phyloP scores from a whole-genome alignment of 495 filamentous ascomycete genomes.

The Filosporella fistucella region DNA sequence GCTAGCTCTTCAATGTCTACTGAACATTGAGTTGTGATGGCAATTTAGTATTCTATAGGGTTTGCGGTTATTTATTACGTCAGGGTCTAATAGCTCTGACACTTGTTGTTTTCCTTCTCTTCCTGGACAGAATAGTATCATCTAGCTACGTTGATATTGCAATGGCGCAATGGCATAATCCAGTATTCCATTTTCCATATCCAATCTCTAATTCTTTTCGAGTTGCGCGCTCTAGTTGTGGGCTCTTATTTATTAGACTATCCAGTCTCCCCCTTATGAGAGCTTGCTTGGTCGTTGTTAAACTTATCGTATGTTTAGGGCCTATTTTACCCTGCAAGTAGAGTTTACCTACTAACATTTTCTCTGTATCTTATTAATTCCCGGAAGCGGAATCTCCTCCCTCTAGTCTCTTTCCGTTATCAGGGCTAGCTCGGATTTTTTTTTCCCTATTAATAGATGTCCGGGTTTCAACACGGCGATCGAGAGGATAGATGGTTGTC shows the following conservation, averaged over 20 bases:
- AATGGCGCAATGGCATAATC: too few species aligned
- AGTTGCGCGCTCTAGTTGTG: too few species aligned
- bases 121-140: too few species aligned
- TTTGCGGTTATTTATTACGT: neutral
- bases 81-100: too few species aligned
- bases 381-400: too few species aligned
- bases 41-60: neutral
- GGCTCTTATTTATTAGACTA: too few species aligned
- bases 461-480: slow-evolving; percentile 26
- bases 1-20: neutral
- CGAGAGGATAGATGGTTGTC: slow-evolving; percentile 31
- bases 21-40: neutral
- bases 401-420: too few species aligned
- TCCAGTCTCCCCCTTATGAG: neutral
- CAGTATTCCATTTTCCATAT: too few species aligned
- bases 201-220: too few species aligned
- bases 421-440: too few species aligned
- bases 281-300: neutral
- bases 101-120: too few species aligned
- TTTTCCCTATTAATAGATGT: slow-evolving; percentile 27
- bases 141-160: too few species aligned
- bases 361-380: neutral
- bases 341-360: neutral
- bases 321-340: neutral
- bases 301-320: neutral